Base-by-base conservation (phyloP, 345 rosid genomes). In the Populus ilicifolia region DNA sequence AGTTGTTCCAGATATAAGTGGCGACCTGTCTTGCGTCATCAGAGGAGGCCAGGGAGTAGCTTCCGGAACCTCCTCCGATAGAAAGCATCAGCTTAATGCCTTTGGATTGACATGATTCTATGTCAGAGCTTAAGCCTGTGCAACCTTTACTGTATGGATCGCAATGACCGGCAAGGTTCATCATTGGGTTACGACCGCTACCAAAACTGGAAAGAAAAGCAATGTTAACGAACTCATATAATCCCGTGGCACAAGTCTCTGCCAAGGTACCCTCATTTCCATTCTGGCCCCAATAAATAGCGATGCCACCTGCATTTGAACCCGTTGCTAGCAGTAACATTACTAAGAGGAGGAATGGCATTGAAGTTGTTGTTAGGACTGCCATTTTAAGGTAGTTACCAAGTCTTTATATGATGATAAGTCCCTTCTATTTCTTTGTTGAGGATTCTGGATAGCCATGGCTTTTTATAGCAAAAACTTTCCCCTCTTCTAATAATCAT, bases 21-120 rank as follows among this genome's bases (percentile, higher is more conserved):
- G 72, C 76, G 66, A 78, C 80, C 64, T 65, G 66, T 66, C 71
- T 78, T n/a, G 80, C 80, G 44, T 71, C 80, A n/a, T 78, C 70
- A 16, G 64, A 4, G 13, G 80, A 78, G 64, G 64, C 25, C n/a
- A 78, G 76, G n/a, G 11, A 10, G 20, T 64, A 64, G 35, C 56
- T 75, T 5, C 66, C 67, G 2, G 66, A 48, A 35, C 17, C 70
- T 48, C 78, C 72, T 48, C 72, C 72, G 25, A 75, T 75, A 5
- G 67, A 75, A 35, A 67, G 78, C 72, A 67, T 50, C 17, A 75
- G 56, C 33, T 67, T 23, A 4, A 75, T 54, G 38, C 72, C 78
- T 75, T 75, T 75, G 36, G 78, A 38, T 75, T 67, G 78, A 12
- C 65, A 75, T 35, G 78, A 67, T 68, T 50, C 25, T 17, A 75